Conservation (phyloP, 73 alveolate species). For the Paramecium octaurelia region DNA sequence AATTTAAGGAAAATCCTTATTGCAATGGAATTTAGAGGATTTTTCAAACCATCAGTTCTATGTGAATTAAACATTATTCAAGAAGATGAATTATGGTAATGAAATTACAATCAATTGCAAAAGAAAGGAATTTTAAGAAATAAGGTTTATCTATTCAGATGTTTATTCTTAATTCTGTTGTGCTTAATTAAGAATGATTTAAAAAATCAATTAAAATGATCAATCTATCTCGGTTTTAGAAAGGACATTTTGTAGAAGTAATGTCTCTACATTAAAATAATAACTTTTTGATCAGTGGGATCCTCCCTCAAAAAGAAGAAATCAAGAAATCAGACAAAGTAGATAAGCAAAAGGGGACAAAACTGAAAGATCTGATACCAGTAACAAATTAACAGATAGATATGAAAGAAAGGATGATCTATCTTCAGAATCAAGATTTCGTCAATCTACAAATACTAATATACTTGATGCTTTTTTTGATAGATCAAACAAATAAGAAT, state of each 20-base stretch:
- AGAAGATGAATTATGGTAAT: background rate
- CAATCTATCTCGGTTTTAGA: background rate
- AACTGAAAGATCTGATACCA: background rate
- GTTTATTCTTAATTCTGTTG: background rate
- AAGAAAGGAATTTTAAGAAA: background rate
- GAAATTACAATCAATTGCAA: background rate
- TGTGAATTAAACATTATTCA: background rate
- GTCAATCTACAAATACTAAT: background rate
- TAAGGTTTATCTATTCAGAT: background rate
- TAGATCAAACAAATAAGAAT: background rate
- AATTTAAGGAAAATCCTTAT: background rate
- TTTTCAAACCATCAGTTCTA: background rate
- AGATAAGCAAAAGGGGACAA: background rate
- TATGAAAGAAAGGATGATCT: background rate
- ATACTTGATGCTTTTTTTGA: background rate
- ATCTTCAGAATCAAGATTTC: background rate
- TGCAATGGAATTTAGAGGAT: background rate
- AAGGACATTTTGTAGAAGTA: constrained; percentile 6
- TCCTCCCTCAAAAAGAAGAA: background rate
- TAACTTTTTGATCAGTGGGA: background rate
- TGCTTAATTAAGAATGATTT: background rate
- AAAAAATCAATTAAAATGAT: background rate
- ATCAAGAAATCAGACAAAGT: background rate
- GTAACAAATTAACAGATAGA: background rate
- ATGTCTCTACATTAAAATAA: background rate